Base-by-base conservation (phyloP, 2,329 filamentous ascomycete species). In the Ceratocystis papillata region DNA sequence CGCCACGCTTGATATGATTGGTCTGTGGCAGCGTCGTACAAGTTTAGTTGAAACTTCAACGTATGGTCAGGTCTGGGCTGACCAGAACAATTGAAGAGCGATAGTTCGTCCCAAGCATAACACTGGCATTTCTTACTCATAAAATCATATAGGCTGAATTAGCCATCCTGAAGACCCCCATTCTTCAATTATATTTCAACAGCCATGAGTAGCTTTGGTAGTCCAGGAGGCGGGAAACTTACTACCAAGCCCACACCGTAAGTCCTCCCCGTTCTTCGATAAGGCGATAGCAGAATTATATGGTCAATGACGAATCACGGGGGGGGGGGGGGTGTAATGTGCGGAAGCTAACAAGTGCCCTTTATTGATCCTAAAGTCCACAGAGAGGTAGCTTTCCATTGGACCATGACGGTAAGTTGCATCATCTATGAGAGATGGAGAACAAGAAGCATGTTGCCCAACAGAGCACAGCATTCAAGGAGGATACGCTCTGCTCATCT, bases 321-420 rank as follows among this genome's bases (percentile, higher is more conserved):
- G 3, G 37, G 37, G 10, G 22, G 22, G 22, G 22, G 22, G 22
- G 22, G 22, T 15, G 37, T 3, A 5, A 41, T 41, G 37, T 12
- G 37, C 12, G 3, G 12, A 46, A 37, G 28, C 63, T 57, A 45
- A 33, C 41, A 22, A 17, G 17, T 12, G 12, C 5, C 44, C 28
- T 41, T 41, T 7, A 53, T 41, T 60, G 30, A 41, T 60, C 50
- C 28, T 22, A 1, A 50, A 94, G 90, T 67, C 93, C 93, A 4
- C 89, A 96, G 75, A 86, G 92, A 72, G 93, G 93, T 66, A 95
- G 90, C 72, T 97, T 97, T 73, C 93, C 93, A n/a, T 84, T 97
- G 66, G 93, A 97, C 76, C 92, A 96, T 72, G 91, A 96, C 75
- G 90, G 79, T 79, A 71, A 70, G 76, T 62, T 57, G 10, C 53